Evolutionary conservation across 164 flowering plant genomes (phyloP), one percentile per base, ranked within the genome.

Genomic region (Vitis riparia): DNA sequence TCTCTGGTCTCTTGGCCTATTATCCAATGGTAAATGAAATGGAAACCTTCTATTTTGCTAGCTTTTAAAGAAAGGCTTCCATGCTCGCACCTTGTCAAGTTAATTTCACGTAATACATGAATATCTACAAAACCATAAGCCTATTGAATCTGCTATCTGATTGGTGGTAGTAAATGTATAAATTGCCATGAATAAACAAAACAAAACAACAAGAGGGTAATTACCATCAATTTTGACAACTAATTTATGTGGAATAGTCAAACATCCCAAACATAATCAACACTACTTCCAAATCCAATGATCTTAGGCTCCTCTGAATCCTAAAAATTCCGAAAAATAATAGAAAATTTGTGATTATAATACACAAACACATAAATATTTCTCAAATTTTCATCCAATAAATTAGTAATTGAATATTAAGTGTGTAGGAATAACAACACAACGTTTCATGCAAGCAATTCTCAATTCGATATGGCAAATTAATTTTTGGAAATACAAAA

Each of bases 201-300:
- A 47, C 15, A 51, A 57, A 65, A 23, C 44, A 68, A 63, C 7
- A 60, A 27, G 11, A 71, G 23, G 16, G 7, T 5, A 52, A 30
- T 30, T 80, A 89, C 99, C 91, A 75, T 79, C 77, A 68, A 91
- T 81, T 69, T 85, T 85, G 66, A 95, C 83, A 59, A 90, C 80
- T 59, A 95, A 85, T 75, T 82, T 89, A 83, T 86, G 99, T 55
- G 97, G 94, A 81, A 88, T 89, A 76, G 82, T 88, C 75, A 83
- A 73, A 84, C 93, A 78, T 88, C 97, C 98, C 97, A 95, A 53
- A 86, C 94, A 81, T 92, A 94, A 73, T 79, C 76, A 52, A 72
- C 77, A 68, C 76, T 78, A 66, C 69, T 73, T 65, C 82, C 86
- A 81, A 93, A 69, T 77, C 81, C 84, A 65, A 95, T 86, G 78